Evolutionary conservation across 2,329 filamentous ascomycete species (phyloP).

Genomic region (Claviceps paspali): DNA sequence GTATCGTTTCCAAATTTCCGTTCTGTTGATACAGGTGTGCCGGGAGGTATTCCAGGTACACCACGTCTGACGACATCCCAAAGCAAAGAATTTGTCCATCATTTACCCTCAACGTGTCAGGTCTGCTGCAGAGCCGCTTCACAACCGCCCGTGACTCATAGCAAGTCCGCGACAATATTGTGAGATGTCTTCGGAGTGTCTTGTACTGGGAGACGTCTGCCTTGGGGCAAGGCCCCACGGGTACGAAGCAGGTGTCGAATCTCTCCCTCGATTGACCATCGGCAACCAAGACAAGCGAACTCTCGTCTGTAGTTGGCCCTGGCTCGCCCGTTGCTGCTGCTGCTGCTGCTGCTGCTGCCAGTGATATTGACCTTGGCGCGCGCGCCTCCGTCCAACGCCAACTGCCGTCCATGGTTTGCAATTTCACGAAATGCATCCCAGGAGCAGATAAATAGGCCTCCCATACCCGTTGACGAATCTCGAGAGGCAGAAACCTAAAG

Average conservation of each 20-base stretch:
- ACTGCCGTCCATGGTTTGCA: constrained; percentile 10
- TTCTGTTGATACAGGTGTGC: constrained; percentile 13
- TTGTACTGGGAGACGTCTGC: constrained; percentile 20
- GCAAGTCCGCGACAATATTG: constrained; percentile 14
- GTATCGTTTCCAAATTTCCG: constrained; percentile 12
- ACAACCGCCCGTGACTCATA: constrained; percentile 12
- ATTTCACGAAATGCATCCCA: constrained; percentile 21
- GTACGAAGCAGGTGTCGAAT: constrained; percentile 12
- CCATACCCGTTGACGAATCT: constrained; percentile 22
- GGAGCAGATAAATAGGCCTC: constrained; percentile 15
- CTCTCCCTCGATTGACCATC: constrained; percentile 11
- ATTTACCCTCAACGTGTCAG: constrained; percentile 12
- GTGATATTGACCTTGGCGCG: neutral
- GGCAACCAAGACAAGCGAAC: constrained; percentile 10
- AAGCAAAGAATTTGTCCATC: constrained; percentile 16
- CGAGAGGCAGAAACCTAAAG: constrained; percentile 19
- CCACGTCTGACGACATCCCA: constrained; percentile 14
- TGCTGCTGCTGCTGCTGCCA: neutral
- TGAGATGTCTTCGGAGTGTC: constrained; percentile 13
- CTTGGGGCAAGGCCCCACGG: constrained; percentile 4
- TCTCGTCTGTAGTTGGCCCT: constrained; percentile 8
- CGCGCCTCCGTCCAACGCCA: constrained; percentile 11
- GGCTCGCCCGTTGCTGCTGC: constrained; percentile 4
- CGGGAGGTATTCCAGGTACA: constrained; percentile 21
- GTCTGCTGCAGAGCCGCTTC: constrained; percentile 9